Conservation (phyloP, 2,329 filamentous ascomycete genomes). For the Fusarium compactum region DNA sequence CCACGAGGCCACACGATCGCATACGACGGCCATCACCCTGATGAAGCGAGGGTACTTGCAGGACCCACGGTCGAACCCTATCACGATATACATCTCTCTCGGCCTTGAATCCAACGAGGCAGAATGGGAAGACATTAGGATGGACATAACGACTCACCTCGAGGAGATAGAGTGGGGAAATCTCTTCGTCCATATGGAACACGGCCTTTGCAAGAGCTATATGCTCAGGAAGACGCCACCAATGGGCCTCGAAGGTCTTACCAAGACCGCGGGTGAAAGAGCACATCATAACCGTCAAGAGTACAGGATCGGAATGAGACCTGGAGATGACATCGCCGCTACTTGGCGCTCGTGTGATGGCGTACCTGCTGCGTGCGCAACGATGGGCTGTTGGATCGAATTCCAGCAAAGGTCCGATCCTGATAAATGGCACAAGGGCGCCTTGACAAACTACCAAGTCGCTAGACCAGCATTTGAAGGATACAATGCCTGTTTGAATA, state of each 20-base stretch:
- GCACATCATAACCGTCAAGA: not conserved
- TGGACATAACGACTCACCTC: not conserved
- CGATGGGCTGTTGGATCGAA: not conserved
- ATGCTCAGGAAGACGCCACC: not conserved
- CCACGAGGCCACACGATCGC: not conserved
- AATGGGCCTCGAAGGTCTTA: not conserved
- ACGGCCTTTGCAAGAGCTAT: not conserved
- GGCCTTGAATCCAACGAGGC: not conserved
- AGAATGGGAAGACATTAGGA: not conserved
- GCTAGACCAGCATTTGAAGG: not conserved
- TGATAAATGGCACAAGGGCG: not conserved
- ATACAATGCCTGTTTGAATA: not conserved
- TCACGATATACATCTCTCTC: slow-evolving; percentile 4
- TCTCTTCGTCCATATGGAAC: slow-evolving; percentile 2
- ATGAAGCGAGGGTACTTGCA: not conserved
- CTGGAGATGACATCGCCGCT: not conserved
- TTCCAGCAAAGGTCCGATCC: not conserved
- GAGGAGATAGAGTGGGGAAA: not conserved
- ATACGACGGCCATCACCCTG: not conserved
- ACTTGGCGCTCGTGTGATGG: not conserved
- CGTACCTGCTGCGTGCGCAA: not conserved
- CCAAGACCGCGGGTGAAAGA: not conserved
- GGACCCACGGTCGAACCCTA: not conserved
- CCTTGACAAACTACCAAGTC: not conserved
- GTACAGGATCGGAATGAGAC: not conserved